These are phyloP conservation scores for Larix sibirica DNA, from an alignment of 83 land plant genomes.

Conservation along the genomic window DNA sequence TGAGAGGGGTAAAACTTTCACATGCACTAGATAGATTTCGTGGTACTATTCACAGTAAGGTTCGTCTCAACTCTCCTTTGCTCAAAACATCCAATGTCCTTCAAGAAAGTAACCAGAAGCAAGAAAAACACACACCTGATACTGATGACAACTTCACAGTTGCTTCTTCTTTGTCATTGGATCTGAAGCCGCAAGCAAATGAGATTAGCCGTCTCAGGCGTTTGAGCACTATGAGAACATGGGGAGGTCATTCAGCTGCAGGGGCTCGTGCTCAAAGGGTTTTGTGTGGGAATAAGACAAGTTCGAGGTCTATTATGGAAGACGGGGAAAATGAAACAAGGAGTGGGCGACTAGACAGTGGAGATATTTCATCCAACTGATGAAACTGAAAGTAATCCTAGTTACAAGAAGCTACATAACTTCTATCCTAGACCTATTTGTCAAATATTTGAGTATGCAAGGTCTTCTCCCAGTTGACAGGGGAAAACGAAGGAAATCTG, in stretches of 20 bases:
- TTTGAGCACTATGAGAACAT: not conserved
- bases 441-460: too few relatives aligned
- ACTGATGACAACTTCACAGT: not conserved
- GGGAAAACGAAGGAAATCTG: too few relatives aligned
- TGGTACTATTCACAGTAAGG: not conserved
- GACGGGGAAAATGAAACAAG: too few relatives aligned
- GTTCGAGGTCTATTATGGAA: not conserved
- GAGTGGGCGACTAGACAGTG: too few relatives aligned
- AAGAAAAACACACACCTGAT: not conserved
- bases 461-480: too few relatives aligned
- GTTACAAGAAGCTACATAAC: too few relatives aligned
- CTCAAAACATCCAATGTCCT: too few relatives aligned
- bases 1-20: not conserved
- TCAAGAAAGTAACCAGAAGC: too few relatives aligned
- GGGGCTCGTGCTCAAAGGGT: constrained; percentile 4
- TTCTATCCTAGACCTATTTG: too few relatives aligned
- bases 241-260: not conserved
- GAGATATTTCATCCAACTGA: too few relatives aligned
- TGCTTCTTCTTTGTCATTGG: not conserved
- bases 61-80: not conserved
- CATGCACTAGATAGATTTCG: not conserved
- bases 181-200: not conserved
- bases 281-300: not conserved
- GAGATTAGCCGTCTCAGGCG: not conserved
- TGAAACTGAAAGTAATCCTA: too few relatives aligned